A percentile compares a stretch with the other conserved stretches of the same genome.
Conservation (phyloP, 495 filamentous ascomycete genomes). For the Hypoxylon lienhwacheense region DNA sequence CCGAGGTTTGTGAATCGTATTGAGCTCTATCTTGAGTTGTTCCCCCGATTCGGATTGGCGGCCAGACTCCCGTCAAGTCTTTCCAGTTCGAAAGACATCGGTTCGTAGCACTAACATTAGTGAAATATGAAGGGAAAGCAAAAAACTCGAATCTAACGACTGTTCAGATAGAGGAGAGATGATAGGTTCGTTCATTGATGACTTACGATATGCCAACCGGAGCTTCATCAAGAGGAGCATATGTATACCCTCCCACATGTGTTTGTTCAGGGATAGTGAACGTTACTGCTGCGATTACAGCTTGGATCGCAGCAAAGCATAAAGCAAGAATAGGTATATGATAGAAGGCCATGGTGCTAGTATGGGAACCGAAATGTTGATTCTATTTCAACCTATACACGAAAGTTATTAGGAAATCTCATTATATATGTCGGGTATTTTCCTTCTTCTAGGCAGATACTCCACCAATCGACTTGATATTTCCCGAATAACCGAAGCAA, state of each 20-base stretch:
- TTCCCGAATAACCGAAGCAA: too few relatives aligned
- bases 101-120: constrained; percentile 55
- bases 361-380: too few relatives aligned
- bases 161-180: background rate
- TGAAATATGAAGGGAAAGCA: constrained; percentile 61
- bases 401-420: too few relatives aligned
- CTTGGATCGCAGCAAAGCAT: constrained; percentile 18
- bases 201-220: constrained; percentile 59
- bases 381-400: too few relatives aligned
- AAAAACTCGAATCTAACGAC: constrained; percentile 58
- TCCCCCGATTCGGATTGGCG: constrained; percentile 61
- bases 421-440: too few relatives aligned
- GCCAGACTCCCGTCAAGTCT: constrained; percentile 56
- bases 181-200: background rate
- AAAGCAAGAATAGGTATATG: constrained; percentile 3
- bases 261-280: constrained; percentile 41
- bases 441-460: too few relatives aligned
- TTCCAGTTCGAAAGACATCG: constrained; percentile 60
- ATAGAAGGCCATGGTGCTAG: constrained; percentile 7
- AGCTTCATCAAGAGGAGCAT: constrained; percentile 48
- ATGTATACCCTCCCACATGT: constrained; percentile 36
- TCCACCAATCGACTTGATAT: too few relatives aligned
- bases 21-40: constrained; percentile 62
- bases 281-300: constrained; percentile 29
- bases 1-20: constrained; percentile 53